phyloP scores from a whole-genome alignment of 371 early-diverging fungal species.

The Mucor circinelloides region DNA sequence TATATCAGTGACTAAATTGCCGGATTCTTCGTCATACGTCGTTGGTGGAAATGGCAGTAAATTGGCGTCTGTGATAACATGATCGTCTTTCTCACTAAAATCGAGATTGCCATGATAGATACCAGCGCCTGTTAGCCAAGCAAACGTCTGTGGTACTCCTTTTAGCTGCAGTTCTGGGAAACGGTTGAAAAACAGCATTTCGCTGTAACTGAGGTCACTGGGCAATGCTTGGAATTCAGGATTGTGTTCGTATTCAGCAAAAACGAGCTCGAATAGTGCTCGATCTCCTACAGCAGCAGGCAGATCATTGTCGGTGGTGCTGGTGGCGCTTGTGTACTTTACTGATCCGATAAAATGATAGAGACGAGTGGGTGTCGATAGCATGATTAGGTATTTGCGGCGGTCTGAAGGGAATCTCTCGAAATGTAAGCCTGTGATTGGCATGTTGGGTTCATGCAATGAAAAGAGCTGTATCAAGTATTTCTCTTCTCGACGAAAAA shows the following conservation, averaged over 20 bases:
- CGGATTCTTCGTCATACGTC: conserved; percentile 42
- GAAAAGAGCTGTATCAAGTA: conserved; percentile 76
- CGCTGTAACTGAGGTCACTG: conserved; percentile 61
- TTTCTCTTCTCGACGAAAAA: conserved; percentile 81
- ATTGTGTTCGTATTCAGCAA: conserved; percentile 63
- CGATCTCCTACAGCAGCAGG: conserved; percentile 36
- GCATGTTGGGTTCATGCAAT: conserved; percentile 62
- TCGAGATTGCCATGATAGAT: conserved; percentile 83
- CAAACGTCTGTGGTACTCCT: conserved; percentile 74
- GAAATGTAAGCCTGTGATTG: conserved; percentile 80
- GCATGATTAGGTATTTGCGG: conserved; percentile 76
- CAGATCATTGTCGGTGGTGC: background rate
- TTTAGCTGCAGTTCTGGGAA: conserved; percentile 71
- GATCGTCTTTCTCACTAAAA: conserved; percentile 72
- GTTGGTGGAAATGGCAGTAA: conserved; percentile 73
- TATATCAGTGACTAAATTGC: conserved; percentile 50
- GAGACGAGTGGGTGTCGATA: conserved; percentile 78
- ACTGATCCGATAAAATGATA: conserved; percentile 86
- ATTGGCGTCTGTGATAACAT: conserved; percentile 81
- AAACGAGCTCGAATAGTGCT: conserved; percentile 67
- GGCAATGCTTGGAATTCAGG: conserved; percentile 80
- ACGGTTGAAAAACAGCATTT: conserved; percentile 70
- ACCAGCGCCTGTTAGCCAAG: conserved; percentile 86
- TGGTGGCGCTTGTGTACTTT: conserved; percentile 38
- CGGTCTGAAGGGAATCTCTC: conserved; percentile 74